phyloP scores from a whole-genome alignment of 2,329 filamentous ascomycete genomes.

The Cercospora berteroae region DNA sequence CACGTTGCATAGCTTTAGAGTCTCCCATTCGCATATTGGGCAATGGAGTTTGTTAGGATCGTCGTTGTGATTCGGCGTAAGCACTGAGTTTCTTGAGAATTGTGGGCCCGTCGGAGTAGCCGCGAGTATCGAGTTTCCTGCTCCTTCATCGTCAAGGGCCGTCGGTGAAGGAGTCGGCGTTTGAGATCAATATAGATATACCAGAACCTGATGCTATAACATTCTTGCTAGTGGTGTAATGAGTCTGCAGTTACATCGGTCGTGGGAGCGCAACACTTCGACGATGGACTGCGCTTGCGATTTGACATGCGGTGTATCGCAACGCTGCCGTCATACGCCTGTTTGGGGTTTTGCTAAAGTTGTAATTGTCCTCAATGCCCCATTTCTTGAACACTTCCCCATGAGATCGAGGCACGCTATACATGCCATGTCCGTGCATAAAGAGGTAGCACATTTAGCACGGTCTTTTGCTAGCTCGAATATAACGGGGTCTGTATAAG shows the following conservation, averaged over 20 bases:
- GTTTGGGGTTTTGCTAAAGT: background rate
- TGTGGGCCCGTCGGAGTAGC: background rate
- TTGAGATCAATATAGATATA: background rate
- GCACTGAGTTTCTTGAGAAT: background rate
- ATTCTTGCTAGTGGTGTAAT: background rate
- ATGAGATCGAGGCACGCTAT: background rate
- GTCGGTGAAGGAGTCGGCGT: background rate
- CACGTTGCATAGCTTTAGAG: background rate
- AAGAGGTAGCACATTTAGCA: background rate
- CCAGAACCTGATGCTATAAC: background rate
- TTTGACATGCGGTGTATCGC: background rate
- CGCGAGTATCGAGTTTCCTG: background rate
- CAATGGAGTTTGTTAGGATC: background rate
- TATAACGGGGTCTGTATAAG: background rate
- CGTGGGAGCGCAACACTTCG: background rate
- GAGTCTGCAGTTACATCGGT: background rate
- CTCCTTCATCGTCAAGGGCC: background rate
- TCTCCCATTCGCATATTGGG: background rate
- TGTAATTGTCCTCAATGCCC: background rate
- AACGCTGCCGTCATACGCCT: background rate
- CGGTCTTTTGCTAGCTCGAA: background rate
- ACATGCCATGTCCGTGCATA: background rate
- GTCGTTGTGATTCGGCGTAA: background rate
- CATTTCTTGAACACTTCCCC: background rate
- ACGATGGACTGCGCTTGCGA: background rate